A percentile compares a stretch with the other conserved stretches of the same genome.
Evolutionary conservation across 2,329 filamentous ascomycete species (phyloP).

Genomic region (Spiromastix sp.): DNA sequence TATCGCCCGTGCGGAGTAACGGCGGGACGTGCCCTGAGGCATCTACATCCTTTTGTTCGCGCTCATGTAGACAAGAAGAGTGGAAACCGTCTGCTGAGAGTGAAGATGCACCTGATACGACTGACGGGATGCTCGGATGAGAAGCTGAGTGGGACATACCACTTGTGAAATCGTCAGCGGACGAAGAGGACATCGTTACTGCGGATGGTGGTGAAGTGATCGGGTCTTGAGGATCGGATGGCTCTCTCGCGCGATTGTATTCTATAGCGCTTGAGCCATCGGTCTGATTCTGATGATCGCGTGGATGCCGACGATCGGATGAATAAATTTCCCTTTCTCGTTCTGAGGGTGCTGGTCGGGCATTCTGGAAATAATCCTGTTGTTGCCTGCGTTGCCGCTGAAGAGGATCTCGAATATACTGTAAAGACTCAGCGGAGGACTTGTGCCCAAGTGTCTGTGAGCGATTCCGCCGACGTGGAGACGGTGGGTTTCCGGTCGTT

Average conservation of each 20-base stretch:
- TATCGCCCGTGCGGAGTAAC: conserved; percentile 32
- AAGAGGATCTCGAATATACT: conserved; percentile 24
- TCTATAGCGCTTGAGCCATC: too few species aligned
- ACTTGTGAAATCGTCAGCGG: conserved; percentile 35
- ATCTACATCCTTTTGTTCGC: conserved; percentile 20
- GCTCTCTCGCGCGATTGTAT: too few species aligned
- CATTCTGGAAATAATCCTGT: conserved; percentile 10
- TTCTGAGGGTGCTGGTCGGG: conserved; percentile 14
- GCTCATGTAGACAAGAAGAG: conserved; percentile 13
- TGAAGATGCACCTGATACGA: conserved; percentile 36
- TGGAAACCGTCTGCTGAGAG: conserved; percentile 30
- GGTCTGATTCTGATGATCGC: too few species aligned
- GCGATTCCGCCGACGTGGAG: conserved; percentile 25
- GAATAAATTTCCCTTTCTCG: too few species aligned
- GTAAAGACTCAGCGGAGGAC: conserved; percentile 24
- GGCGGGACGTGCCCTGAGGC: conserved; percentile 18
- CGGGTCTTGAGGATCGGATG: too few species aligned
- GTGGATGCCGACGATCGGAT: too few species aligned
- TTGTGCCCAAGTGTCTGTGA: conserved; percentile 26
- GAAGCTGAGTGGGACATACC: conserved; percentile 39
- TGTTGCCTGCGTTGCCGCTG: conserved; percentile 22
- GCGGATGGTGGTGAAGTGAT: conserved; percentile 31
- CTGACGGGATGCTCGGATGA: conserved; percentile 37
- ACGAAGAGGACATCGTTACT: conserved; percentile 36
- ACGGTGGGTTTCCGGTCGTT: conserved; percentile 6